These are phyloP conservation scores for Lycium barbarum DNA, from an alignment of 257 asterid species.

Conservation along the genomic window DNA sequence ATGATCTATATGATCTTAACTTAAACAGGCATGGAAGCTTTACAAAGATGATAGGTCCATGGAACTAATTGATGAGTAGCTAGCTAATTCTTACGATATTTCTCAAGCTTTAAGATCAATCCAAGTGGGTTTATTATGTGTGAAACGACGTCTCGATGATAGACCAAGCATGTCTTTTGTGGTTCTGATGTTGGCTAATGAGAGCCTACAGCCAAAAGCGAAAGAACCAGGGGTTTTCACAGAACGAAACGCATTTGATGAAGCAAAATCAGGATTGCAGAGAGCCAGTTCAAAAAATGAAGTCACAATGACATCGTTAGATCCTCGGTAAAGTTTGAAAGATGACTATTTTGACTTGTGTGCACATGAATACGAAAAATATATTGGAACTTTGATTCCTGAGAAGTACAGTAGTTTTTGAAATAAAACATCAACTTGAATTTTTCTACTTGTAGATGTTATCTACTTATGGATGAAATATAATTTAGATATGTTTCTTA, in stretches of 20 bases:
- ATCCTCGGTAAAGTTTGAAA: neutral
- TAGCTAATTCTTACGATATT: neutral
- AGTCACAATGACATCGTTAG: neutral
- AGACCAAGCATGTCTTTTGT: conserved; percentile 29
- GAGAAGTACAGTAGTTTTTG: neutral
- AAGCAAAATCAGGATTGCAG: too few species aligned
- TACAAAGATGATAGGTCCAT: conserved; percentile 16
- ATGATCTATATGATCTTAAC: neutral
- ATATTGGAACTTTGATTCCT: too few species aligned
- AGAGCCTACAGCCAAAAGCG: neutral
- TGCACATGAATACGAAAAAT: too few species aligned
- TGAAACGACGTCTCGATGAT: conserved; percentile 5
- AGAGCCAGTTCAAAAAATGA: neutral
- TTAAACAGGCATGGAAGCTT: conserved; percentile 27
- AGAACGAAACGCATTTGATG: neutral
- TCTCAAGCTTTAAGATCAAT: conserved; percentile 22
- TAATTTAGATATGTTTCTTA: too few species aligned
- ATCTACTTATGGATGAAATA: neutral
- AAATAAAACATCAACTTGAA: neutral
- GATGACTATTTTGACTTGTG: neutral
- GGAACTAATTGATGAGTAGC: conserved; percentile 13
- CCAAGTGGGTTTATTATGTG: conserved; percentile 24
- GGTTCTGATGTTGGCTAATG: conserved; percentile 16
- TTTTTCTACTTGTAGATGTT: neutral
- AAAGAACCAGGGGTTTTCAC: conserved; percentile 24